Evolutionary conservation across 2,329 filamentous ascomycete species (phyloP).

Genomic region (Colletotrichum neosansevieriae): DNA sequence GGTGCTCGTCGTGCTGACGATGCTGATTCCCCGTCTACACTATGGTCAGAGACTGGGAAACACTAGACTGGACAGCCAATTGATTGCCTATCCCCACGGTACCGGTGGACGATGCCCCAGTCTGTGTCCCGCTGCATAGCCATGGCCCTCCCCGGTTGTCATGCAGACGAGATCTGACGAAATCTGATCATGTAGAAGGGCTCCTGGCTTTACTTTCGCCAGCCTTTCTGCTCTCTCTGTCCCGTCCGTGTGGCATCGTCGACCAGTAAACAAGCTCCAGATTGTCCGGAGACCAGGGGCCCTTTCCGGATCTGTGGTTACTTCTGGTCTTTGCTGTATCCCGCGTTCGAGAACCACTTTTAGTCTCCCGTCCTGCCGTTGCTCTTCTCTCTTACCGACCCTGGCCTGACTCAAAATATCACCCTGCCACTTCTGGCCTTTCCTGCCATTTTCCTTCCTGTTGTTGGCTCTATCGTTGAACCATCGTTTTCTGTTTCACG

Average conservation of each 20-base stretch:
- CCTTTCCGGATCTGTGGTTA: slow-evolving; percentile 17
- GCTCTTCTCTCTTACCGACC: background rate
- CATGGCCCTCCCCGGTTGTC: slow-evolving; percentile 18
- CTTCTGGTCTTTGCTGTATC: slow-evolving; percentile 9
- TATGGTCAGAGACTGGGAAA: background rate
- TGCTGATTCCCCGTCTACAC: background rate
- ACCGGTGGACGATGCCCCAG: slow-evolving; percentile 1
- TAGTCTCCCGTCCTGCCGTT: slow-evolving; percentile 17
- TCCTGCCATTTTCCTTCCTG: slow-evolving; percentile 9
- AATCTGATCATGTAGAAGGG: slow-evolving; percentile 1
- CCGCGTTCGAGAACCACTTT: slow-evolving; percentile 24
- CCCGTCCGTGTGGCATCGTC: slow-evolving; percentile 11
- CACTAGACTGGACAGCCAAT: background rate
- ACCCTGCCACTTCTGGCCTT: background rate
- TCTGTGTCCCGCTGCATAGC: slow-evolving; percentile 19
- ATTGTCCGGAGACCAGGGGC: background rate
- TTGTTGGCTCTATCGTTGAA: slow-evolving; percentile 19
- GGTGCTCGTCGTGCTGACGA: background rate
- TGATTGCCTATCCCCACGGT: background rate
- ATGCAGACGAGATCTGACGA: slow-evolving; percentile 19
- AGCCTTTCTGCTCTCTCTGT: background rate
- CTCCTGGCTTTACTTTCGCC: slow-evolving; percentile 1
- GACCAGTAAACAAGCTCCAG: slow-evolving; percentile 29
- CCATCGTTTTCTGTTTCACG: slow-evolving; percentile 11
- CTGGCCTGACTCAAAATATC: background rate